These are phyloP conservation scores for Xerocomus potaroensis DNA, from an alignment of 768 basidiomycete species.

Conservation along the genomic window DNA sequence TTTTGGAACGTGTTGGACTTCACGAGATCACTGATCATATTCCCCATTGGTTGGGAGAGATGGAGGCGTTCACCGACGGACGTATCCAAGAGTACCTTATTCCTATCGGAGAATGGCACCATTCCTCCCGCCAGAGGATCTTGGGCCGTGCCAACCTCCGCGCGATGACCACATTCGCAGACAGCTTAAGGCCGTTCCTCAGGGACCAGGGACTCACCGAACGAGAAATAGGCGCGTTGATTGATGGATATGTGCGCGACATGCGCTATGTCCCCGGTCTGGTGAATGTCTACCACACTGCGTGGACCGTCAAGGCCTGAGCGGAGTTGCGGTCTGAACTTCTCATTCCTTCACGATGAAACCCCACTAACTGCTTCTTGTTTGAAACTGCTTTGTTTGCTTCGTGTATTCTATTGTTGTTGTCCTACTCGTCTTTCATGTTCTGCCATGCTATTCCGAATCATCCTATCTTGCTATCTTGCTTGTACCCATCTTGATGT, in stretches of 20 bases:
- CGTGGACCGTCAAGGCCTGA: constrained; percentile 39
- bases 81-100: constrained; percentile 34
- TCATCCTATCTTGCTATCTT: no score
- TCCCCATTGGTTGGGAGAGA: constrained; percentile 33
- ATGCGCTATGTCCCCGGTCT: constrained; percentile 44
- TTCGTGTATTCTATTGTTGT: neutral
- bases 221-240: constrained; percentile 36
- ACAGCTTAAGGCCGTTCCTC: constrained; percentile 48
- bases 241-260: constrained; percentile 44
- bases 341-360: neutral
- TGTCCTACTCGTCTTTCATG: neutral
- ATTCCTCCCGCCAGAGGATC: constrained; percentile 27
- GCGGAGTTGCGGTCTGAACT: neutral
- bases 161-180: constrained; percentile 39
- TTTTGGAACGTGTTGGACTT: constrained; percentile 37
- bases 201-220: constrained; percentile 32
- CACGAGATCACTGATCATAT: constrained; percentile 35
- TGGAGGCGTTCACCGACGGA: constrained; percentile 41
- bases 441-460: neutral
- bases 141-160: constrained; percentile 43
- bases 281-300: constrained; percentile 45
- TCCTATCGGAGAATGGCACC: constrained; percentile 56
- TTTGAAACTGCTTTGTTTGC: neutral
- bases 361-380: neutral
- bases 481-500: no score